Base-by-base conservation (phyloP, 108 stramenopile species). In the Cyclotella sp. region DNA sequence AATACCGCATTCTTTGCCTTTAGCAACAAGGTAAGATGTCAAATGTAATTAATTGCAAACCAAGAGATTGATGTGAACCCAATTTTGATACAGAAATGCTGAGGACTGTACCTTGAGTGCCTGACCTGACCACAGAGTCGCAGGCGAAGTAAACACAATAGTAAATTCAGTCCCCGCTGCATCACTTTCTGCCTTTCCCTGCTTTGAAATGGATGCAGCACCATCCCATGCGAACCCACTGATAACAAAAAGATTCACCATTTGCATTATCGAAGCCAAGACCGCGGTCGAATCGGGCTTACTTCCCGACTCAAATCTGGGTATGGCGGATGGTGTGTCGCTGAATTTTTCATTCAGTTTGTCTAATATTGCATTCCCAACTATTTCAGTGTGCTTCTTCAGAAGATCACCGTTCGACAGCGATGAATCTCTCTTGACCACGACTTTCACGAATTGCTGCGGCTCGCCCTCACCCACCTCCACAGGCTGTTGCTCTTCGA, bases 161-260 rank as follows among this genome's bases (percentile, higher is more conserved):
- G 44, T 42, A 67, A 80, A 87, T 79, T 87, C 68, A 55, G 84
- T 65, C 27, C 84, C 86, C 5, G 53, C 47, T 46, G 83, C 70
- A 49, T 66, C 67, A 13, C 21, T 46, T 28, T 22, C 13, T 22
- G 64, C 47, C 28, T 29, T 27, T 15, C 67, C 70, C 18, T 68
- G 45, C 13, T 71, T 63, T 9, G 61, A 22, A 13, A 88, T 83
- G 4, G 63, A 47, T 26, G 85, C 94, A 26, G 55, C 65, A 44
- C 89, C 94, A 63, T 79, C 84, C 62, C 81, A 90, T 22, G 94
- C 94, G 71, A 88, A 95, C 14, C 94, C 94, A 72, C 82, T 90
- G 22, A 92, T 57, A 14, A 90, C 70, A 70, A 95, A 95, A 1
- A 95, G 63, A 47, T 89, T 90, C 5, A 90, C 86, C 52, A 92